Evolutionary conservation across 2,329 filamentous ascomycete genomes (phyloP).

Genomic region (Aureobasidium pullulans): DNA sequence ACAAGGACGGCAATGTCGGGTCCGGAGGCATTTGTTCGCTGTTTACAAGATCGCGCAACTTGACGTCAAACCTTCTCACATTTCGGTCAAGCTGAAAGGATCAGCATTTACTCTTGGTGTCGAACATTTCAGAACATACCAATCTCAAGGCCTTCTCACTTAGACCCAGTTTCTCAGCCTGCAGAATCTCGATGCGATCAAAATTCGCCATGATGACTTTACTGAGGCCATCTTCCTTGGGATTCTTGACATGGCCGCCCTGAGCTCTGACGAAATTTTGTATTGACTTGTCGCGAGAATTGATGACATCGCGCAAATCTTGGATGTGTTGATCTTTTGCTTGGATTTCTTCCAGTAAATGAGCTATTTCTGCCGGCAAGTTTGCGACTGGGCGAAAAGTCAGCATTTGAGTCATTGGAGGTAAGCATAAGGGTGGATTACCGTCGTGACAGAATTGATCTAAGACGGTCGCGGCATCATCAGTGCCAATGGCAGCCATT

Average conservation of each 20-base stretch:
- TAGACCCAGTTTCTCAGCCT: constrained; percentile 67
- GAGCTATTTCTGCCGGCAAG: constrained; percentile 72
- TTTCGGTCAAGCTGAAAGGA: constrained; percentile 48
- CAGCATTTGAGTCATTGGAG: not conserved
- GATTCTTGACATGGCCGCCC: constrained; percentile 64
- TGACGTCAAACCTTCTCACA: constrained; percentile 55
- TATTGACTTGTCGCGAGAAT: constrained; percentile 64
- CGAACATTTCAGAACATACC: constrained; percentile 35
- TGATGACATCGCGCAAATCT: constrained; percentile 61
- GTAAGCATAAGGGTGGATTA: constrained; percentile 22
- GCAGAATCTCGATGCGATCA: constrained; percentile 59
- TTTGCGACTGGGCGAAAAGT: constrained; percentile 53
- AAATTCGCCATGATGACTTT: constrained; percentile 62
- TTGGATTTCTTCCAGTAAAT: constrained; percentile 74
- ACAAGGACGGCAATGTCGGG: constrained; percentile 51
- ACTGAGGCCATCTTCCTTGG: constrained; percentile 64
- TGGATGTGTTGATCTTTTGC: constrained; percentile 69
- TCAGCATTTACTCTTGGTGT: not conserved
- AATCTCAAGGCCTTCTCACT: constrained; percentile 56
- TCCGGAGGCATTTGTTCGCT: constrained; percentile 54
- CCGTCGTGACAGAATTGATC: constrained; percentile 70
- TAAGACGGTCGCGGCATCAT: constrained; percentile 62
- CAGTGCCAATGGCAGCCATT: constrained; percentile 39
- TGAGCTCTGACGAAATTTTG: constrained; percentile 77
- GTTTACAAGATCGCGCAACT: constrained; percentile 51